These are phyloP conservation scores for Clohesyomyces aquaticus DNA, from an alignment of 495 filamentous ascomycete genomes.

Conservation along the genomic window DNA sequence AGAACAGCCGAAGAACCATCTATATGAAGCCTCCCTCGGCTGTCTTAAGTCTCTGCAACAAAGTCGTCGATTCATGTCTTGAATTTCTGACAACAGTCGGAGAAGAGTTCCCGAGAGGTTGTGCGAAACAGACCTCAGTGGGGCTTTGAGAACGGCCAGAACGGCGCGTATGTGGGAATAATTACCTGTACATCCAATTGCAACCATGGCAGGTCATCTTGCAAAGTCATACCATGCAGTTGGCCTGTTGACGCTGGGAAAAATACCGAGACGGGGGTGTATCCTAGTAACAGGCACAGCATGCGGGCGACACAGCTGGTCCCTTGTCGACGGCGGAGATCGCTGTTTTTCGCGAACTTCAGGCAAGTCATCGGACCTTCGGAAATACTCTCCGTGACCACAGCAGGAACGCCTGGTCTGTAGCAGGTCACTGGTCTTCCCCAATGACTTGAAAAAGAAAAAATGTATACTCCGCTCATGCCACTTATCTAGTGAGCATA, in stretches of 20 bases:
- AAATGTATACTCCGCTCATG: too few species aligned
- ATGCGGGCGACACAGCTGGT: too few species aligned
- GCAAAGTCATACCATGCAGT: conserved; percentile 6
- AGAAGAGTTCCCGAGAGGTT: conserved; percentile 8
- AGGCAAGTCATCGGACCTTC: conserved; percentile 11
- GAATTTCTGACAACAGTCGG: not conserved
- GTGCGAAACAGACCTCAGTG: conserved; percentile 6
- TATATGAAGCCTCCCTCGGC: not conserved
- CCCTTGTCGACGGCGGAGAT: conserved; percentile 14
- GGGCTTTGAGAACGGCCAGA: conserved; percentile 25
- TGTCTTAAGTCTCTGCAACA: not conserved
- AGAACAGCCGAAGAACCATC: conserved; percentile 5
- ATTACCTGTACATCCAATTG: conserved; percentile 28
- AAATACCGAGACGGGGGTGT: conserved; percentile 1
- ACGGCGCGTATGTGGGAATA: conserved; percentile 17
- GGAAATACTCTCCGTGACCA: too few species aligned
- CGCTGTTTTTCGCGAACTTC: conserved; percentile 2
- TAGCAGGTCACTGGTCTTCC: too few species aligned
- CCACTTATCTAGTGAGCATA: too few species aligned
- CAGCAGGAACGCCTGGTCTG: too few species aligned
- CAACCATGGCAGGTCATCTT: conserved; percentile 1
- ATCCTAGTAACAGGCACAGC: not conserved
- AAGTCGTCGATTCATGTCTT: not conserved
- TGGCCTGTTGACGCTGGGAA: not conserved
- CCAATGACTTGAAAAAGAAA: too few species aligned